A percentile compares a stretch with the other conserved stretches of the same genome.
Conservation (phyloP, 495 filamentous ascomycete genomes). For the Letharia columbiana region DNA sequence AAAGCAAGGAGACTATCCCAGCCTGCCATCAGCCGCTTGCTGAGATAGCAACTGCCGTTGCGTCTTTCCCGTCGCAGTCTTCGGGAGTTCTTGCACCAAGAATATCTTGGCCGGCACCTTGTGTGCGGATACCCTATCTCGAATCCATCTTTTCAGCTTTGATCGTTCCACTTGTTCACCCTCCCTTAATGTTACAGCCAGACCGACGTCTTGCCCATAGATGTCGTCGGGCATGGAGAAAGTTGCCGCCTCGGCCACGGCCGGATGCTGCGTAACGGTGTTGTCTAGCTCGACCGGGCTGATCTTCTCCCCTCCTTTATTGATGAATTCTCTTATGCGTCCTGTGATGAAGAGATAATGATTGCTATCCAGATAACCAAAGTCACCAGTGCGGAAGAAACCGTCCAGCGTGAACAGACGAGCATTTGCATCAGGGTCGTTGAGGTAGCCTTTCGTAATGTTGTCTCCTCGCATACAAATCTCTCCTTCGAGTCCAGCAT, state of each 20-base stretch:
- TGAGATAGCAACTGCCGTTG: constrained; percentile 38
- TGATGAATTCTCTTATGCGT: constrained; percentile 73
- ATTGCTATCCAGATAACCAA: constrained; percentile 60
- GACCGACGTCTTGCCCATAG: constrained; percentile 71
- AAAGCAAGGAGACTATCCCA: not conserved
- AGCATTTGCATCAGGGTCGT: not conserved
- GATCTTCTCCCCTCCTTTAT: constrained; percentile 73
- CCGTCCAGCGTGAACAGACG: constrained; percentile 53
- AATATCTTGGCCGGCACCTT: constrained; percentile 79
- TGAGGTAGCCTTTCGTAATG: not conserved
- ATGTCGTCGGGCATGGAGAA: constrained; percentile 66
- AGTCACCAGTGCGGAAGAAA: constrained; percentile 75
- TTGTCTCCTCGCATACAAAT: not conserved
- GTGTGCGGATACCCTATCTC: constrained; percentile 58
- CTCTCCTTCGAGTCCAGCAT: not conserved
- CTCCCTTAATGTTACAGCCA: constrained; percentile 59
- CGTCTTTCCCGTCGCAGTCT: constrained; percentile 77
- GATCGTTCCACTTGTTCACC: constrained; percentile 33
- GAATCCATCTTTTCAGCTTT: constrained; percentile 56
- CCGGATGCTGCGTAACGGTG: constrained; percentile 54
- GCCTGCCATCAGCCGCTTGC: not conserved
- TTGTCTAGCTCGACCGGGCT: constrained; percentile 76
- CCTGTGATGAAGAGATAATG: constrained; percentile 67
- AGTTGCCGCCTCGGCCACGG: constrained; percentile 63
- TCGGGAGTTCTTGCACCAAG: constrained; percentile 68